Base-by-base conservation (phyloP, 1,284 basidiomycete species). In the Ustilago xerochloae region DNA sequence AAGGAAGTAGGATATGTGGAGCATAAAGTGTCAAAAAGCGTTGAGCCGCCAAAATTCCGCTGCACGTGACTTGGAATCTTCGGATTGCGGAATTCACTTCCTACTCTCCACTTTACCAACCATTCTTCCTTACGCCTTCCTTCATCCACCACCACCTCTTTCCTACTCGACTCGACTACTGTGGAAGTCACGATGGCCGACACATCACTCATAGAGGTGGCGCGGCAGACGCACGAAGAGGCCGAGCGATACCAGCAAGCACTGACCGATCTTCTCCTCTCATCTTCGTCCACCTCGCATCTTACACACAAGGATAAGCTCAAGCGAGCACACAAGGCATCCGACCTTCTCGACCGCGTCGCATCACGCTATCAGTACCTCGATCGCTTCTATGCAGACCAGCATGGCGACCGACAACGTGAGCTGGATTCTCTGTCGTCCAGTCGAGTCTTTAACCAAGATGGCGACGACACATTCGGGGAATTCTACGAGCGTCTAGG, bases 151-250 rank as follows among this genome's bases (percentile, higher is more conserved):
- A 22, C 29, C 13, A 33, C 15, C 46, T 8, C 50, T 46, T n/a
- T 41, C 33, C 20, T 18, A 33, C 10, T 20, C 22, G 16, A 29
- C 36, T 33, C 20, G 24, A 26, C 20, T 4, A 18, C 12, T 28
- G 29, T 15, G 6, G 24, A 33, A 2, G 28, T 6, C 32, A 54
- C 16, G n/a, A 83, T 84, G 81, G 78, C 82, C 20, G 78, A 81
- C 9, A 82, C 97, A 92, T 95, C 93, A 51, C 88, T 94, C 79
- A 88, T 97, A 84, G 96, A 99, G 86, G 88, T 93, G 26, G 93
- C 95, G 81, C 90, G 96, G 46, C 93, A 94, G 79, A 92, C 91
- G 9, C 95, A 98, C 86, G 94, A 98, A 87, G 95, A 97, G 85
- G 89, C 93, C 28, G 96, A 99, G 86, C 90, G 93, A 63, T 93